phyloP scores from a whole-genome alignment of 192 early-diverging fungal genomes.

The Podila clonocystis region DNA sequence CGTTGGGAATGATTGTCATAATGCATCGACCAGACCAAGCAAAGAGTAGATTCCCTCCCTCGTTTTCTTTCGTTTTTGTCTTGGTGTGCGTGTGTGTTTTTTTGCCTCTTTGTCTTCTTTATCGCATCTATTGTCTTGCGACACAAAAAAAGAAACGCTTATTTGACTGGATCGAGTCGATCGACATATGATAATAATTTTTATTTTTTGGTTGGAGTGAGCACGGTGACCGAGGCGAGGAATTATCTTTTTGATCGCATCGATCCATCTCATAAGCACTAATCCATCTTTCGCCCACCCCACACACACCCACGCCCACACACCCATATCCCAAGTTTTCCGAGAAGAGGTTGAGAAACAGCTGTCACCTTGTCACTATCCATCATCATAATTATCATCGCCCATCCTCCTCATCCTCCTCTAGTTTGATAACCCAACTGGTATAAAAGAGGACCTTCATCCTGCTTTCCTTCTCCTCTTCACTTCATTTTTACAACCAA shows the following conservation, averaged over 20 bases:
- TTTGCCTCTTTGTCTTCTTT: too few relatives aligned
- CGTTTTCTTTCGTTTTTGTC: too few relatives aligned
- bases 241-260: slow-evolving; percentile 2
- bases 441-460: neutral
- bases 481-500: neutral
- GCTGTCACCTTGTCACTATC: slow-evolving; percentile 4
- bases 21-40: too few relatives aligned
- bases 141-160: too few relatives aligned
- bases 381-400: neutral
- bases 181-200: too few relatives aligned
- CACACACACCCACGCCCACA: neutral
- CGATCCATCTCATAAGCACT: neutral
- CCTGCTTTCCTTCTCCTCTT: neutral
- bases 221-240: neutral
- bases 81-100: too few relatives aligned
- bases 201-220: too few relatives aligned
- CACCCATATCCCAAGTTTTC: neutral
- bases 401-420: neutral
- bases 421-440: neutral
- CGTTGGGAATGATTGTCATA: too few relatives aligned
- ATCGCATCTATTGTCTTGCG: too few relatives aligned
- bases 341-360: neutral
- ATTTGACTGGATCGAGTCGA: too few relatives aligned
- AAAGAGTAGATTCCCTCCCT: too few relatives aligned
- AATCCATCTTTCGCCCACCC: slow-evolving; percentile 1